These are phyloP conservation scores for Diaporthe capsici DNA, from an alignment of 2,329 filamentous ascomycete genomes.

Conservation along the genomic window DNA sequence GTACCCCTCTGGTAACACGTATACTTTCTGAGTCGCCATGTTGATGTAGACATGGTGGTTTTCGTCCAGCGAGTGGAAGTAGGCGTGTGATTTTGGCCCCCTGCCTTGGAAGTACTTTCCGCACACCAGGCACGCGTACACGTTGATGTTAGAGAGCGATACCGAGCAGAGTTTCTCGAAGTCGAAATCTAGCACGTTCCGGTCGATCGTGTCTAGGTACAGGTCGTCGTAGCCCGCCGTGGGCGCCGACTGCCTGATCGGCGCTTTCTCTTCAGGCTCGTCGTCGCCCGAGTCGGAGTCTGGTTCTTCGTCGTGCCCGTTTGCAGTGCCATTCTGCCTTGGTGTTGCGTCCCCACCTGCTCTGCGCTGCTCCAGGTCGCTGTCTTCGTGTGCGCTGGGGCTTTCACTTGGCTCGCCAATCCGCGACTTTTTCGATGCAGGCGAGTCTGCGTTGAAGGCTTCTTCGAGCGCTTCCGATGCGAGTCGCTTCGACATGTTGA, in stretches of 20 bases:
- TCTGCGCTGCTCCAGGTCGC: constrained; percentile 50
- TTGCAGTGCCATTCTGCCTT: constrained; percentile 45
- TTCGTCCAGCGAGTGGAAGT: constrained; percentile 96
- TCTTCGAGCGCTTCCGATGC: constrained; percentile 74
- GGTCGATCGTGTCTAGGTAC: constrained; percentile 97
- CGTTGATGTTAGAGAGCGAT: constrained; percentile 97
- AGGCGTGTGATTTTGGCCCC: constrained; percentile 94
- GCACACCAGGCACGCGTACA: constrained; percentile 97
- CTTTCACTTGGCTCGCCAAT: constrained; percentile 55
- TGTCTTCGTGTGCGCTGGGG: constrained; percentile 48
- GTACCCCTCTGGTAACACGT: constrained; percentile 95
- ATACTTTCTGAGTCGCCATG: constrained; percentile 92
- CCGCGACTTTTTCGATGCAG: constrained; percentile 71
- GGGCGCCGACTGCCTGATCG: constrained; percentile 80
- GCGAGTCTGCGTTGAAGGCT: constrained; percentile 66
- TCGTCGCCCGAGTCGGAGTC: constrained; percentile 57
- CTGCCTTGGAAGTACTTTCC: constrained; percentile 98
- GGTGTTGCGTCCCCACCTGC: constrained; percentile 31
- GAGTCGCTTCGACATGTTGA: constrained; percentile 60
- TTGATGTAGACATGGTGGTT: constrained; percentile 99
- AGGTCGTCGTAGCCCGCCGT: constrained; percentile 93
- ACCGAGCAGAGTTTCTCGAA: constrained; percentile 99
- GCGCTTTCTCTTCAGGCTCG: constrained; percentile 56
- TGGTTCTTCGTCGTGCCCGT: constrained; percentile 53
- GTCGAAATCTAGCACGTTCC: constrained; percentile 94